Base-by-base conservation (phyloP, 139 green algal species). In the Ettlia oleoabundans region DNA sequence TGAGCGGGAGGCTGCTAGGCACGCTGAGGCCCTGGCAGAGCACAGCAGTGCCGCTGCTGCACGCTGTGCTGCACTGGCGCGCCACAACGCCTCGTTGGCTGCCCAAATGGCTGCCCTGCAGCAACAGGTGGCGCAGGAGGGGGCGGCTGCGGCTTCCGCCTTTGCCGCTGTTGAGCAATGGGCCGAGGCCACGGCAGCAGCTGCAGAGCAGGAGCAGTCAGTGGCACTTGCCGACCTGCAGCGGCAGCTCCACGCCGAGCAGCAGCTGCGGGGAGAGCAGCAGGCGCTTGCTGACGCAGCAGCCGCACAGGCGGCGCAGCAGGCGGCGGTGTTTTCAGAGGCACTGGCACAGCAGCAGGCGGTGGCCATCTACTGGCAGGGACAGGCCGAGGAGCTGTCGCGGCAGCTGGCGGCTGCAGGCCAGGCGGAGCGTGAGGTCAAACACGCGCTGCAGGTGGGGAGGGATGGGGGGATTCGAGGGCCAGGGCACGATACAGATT, bases 291-390 rank as follows among this genome's bases (percentile, higher is more conserved):
- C 73, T 1, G 73, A 80, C 7, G 73, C 73, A 4, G 73, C 73
- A 10, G 52, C 73, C 0, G 38, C 6, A 15, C 73, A 80, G 53
- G 73, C 52, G 9, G 42, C 73, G 7, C 73, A 53, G 52, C 73
- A 80, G 73, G 73, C 73, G 0, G 73, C 73, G 1, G 35, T 35
- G 8, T 80, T 80, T 37, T 80, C 73, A 35, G 73, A 80, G 73
- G 73, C 73, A 10, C 73, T 80, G 73, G 32, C 41, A 52, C 73
- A 80, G 73, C 73, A 80, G 73, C 73, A 80, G 73, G 30, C n/a
- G 53, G 73, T 38, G 35, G 73, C 73, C 5, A 40, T 7, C 24
- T 52, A 67, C 35, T 80, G 73, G 73, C 51, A 42, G 35, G 35
- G 26, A 0, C 35, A 69, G 73, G 73, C 73, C 1, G 35, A 67